phyloP scores from a whole-genome alignment of 371 early-diverging fungal species.

The Apophysomyces trapeziformis region DNA sequence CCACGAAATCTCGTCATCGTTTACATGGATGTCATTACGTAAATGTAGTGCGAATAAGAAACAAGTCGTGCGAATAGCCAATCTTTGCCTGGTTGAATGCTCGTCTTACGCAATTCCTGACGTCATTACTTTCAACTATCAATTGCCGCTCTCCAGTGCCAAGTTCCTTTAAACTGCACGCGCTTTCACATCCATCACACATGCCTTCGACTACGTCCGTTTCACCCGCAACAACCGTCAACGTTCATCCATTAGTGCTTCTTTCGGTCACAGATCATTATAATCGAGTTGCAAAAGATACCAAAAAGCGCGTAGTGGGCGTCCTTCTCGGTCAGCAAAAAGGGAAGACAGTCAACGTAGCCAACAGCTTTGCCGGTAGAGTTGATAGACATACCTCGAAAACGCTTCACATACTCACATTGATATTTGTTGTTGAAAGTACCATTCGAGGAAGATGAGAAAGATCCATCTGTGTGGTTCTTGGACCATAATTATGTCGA shows the following conservation, averaged over 20 bases:
- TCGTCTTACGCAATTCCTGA: too few species aligned
- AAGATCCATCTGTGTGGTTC: conserved; percentile 98
- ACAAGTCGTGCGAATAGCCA: too few species aligned
- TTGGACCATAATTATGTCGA: conserved; percentile 99
- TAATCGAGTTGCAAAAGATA: conserved; percentile 94
- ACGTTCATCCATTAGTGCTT: conserved; percentile 98
- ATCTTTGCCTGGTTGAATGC: too few species aligned
- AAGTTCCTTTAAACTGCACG: background rate
- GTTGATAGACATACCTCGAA: background rate
- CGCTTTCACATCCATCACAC: background rate
- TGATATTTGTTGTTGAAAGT: conserved; percentile 58
- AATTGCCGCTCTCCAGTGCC: too few species aligned
- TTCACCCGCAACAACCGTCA: conserved; percentile 62
- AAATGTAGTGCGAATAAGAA: too few species aligned
- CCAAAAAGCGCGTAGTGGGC: conserved; percentile 98
- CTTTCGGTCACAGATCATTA: conserved; percentile 99
- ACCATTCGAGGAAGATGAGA: conserved; percentile 99
- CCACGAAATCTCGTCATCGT: too few species aligned
- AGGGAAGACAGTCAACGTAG: conserved; percentile 92
- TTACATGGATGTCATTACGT: too few species aligned
- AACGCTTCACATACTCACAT: background rate
- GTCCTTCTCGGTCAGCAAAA: conserved; percentile 97
- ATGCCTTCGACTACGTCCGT: conserved; percentile 53
- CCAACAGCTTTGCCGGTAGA: conserved; percentile 98
- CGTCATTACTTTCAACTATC: too few species aligned